Base-by-base conservation (phyloP, 441 rosid species). In the Breynia disticha region DNA sequence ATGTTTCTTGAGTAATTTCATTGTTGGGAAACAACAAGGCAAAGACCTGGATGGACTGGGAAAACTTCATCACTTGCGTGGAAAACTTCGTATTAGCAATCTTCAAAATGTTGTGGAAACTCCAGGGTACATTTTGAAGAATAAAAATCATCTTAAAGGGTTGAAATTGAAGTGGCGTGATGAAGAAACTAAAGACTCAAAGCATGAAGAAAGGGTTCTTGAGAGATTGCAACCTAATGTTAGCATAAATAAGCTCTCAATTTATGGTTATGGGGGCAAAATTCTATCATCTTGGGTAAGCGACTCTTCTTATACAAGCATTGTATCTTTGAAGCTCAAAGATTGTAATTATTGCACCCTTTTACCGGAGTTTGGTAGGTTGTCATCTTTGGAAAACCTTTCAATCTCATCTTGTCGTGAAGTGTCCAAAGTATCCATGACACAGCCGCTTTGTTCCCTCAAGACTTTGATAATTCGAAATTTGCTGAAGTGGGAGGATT, bases 291-390 rank as follows among this genome's bases (percentile, higher is more conserved):
- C 13, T 45, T 68, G 68, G 72, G 4, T 68, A 19, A 50, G 55
- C 46, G 49, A 38, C 47, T 52, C 41, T 28, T 46, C 46, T 13
- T 63, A 55, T 35, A 11, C 47, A 12, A 64, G 39, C 7, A 59
- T 69, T 18, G 50, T 42, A 13, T 19, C 17, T 8, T 13, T 64
- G 11, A 7, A 16, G n/a, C 46, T 60, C 15, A 19, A 11, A 9
- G 47, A 37, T 16, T 59, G 73, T 43, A 59, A 55, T n/a, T 22
- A n/a, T 38, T 48, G 63, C 46, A 19, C 19, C 37, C 49, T 18
- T 28, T 43, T 69, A 52, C 73, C 73, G 7, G 47, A 62, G 22
- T 42, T 64, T 45, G 68, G 73, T 17, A 61, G 73, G 41, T 53
- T 64, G 7, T 41, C 50, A 15, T 67, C 53, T 48, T 32, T 67